phyloP scores from a whole-genome alignment of 257 asterid genomes.

The Linaria vulgaris region DNA sequence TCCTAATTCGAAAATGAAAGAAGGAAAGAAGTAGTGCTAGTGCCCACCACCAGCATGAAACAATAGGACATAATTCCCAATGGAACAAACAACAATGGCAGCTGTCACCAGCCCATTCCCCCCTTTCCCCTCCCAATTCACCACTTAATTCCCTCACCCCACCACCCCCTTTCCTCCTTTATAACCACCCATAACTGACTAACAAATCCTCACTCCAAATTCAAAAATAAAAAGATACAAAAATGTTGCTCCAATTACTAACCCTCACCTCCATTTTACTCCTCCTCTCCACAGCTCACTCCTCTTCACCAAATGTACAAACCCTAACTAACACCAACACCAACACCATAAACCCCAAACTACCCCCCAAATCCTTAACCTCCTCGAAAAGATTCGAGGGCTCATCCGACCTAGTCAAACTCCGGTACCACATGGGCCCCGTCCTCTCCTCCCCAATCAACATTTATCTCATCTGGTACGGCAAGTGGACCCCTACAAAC shows the following conservation, averaged over 20 bases:
- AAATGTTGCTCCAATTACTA: conserved; percentile 13
- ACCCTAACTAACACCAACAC: background rate
- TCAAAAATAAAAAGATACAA: background rate
- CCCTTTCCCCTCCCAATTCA: background rate
- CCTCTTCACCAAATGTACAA: background rate
- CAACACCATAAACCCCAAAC: conserved; percentile 41
- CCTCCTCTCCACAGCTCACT: background rate
- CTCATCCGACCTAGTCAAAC: conserved; percentile 68
- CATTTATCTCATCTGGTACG: conserved; percentile 88
- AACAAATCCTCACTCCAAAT: background rate
- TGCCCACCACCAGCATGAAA: no score
- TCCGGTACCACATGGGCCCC: conserved; percentile 97
- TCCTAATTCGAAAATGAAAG: no score
- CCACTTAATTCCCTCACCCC: background rate
- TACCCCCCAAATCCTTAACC: conserved; percentile 48
- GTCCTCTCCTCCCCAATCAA: conserved; percentile 88
- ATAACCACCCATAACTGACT: background rate
- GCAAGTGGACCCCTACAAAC: conserved; percentile 61
- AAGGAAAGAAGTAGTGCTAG: no score
- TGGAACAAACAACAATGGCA: conserved; percentile 27
- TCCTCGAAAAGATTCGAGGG: conserved; percentile 77
- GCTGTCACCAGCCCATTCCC: conserved; percentile 59
- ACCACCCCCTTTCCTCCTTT: conserved; percentile 7
- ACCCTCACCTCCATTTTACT: background rate
- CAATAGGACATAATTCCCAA: no score